These are phyloP conservation scores for Acanthochlamys bracteata DNA, from an alignment of 106 monocot genomes.

Conservation along the genomic window DNA sequence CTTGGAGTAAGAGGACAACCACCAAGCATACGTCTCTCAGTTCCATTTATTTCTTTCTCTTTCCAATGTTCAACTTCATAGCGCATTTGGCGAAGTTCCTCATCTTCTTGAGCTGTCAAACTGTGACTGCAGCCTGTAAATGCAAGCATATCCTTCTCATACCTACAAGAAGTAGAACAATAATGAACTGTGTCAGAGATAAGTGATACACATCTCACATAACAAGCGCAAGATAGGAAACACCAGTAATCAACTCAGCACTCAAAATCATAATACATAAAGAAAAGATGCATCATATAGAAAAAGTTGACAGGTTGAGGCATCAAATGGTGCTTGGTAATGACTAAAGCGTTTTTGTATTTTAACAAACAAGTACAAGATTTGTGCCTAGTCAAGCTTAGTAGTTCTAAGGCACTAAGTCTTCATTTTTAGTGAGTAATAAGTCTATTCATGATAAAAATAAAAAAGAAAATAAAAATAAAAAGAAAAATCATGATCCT, in stretches of 20 bases:
- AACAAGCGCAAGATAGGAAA: no score
- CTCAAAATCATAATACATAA: not conserved
- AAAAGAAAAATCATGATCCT: no score
- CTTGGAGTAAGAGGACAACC: slow-evolving; percentile 91
- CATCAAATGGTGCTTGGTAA: no score
- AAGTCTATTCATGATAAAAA: no score
- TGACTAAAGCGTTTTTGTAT: no score
- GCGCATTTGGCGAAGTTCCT: slow-evolving; percentile 76
- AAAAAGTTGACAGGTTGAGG: not conserved
- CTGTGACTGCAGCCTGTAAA: slow-evolving; percentile 89
- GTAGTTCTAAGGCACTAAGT: no score
- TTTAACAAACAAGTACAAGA: no score
- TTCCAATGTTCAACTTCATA: slow-evolving; percentile 91
- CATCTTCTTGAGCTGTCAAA: slow-evolving; percentile 69
- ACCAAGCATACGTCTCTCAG: slow-evolving; percentile 54
- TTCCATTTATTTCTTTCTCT: slow-evolving; percentile 88
- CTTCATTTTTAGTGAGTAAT: no score
- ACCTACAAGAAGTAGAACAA: slow-evolving; percentile 32
- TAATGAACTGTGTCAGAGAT: not conserved
- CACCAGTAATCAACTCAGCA: not conserved
- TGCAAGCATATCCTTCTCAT: slow-evolving; percentile 95
- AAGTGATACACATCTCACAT: not conserved
- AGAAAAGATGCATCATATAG: not conserved
- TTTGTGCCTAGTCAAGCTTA: no score
- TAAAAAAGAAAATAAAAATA: no score